Evolutionary conservation across 306 rosid species (phyloP), one percentile per base, ranked within the genome.

Genomic region (Luffa acutangula): DNA sequence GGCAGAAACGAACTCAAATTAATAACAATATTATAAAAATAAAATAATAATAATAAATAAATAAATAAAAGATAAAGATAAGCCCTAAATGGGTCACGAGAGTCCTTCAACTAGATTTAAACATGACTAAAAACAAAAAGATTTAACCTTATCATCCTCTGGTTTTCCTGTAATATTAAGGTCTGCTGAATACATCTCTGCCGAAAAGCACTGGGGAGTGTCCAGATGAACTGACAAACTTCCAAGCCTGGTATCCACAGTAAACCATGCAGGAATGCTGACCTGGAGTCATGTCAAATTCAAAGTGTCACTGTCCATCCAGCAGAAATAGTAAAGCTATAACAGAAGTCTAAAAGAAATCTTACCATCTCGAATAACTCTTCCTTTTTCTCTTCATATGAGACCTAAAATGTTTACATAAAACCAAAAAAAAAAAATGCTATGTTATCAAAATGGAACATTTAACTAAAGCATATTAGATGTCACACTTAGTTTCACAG

Each of bases 201-300:
- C 98, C 34, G 94, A 89, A 88, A 96, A 96, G 87, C 98, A 93
- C 58, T 96, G 99, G 62, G 97, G 98, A 70, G 98, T 85, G 69
- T 96, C 99, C 87, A 96, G 78, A 90, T 96, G 99, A 71, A 96
- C 88, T 57, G 99, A 91, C 89, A 96, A 91, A 84, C 96, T 89
- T 85, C 99, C 99, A 78, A 96, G 96, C 86, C 97, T 89, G 45
- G 97, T 89, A 85, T 96, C 99, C 85, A 96, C 98, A 2, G 99
- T 90, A 86, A 96, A 93, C 99, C 99, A 96, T 52, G 97, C 87
- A 10, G 97, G 97, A 87, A 96, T 93, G 83, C 98, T 96, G 76
- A 96, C 98, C 99, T 96, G 92, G 83, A 86, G 82, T 80, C 87
- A 67, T 73, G 75, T 51, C 77, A 25, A 81, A 45, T 56, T 77